phyloP scores from a whole-genome alignment of 108 stramenopile genomes.

The Bacterosira constricta region DNA sequence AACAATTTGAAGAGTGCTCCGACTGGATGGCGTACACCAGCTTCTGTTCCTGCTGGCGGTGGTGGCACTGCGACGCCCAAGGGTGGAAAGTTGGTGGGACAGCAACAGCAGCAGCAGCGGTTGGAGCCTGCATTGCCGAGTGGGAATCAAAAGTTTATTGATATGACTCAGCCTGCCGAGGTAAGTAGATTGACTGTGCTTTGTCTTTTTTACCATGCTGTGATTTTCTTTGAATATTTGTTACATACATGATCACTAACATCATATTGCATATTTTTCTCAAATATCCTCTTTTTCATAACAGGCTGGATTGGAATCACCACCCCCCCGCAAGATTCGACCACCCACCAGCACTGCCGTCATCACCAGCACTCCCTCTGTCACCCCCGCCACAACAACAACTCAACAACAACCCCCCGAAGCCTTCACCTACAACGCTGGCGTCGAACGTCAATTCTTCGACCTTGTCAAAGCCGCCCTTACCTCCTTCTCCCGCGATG shows the following conservation, averaged over 20 bases:
- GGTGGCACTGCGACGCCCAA: not conserved
- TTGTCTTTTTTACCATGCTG: not conserved
- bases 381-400: not conserved
- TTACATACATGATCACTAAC: not conserved
- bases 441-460: constrained; percentile 92
- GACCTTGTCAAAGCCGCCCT: constrained; percentile 85
- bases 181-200: constrained; percentile 14
- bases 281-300: not conserved
- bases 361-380: too few relatives aligned
- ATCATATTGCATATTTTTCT: too few relatives aligned
- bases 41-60: not conserved
- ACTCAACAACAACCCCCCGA: constrained; percentile 59
- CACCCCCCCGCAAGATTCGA: constrained; percentile 5
- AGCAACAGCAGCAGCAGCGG: not conserved
- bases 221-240: not conserved
- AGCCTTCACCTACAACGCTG: constrained; percentile 80
- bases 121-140: constrained; percentile 23
- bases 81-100: constrained; percentile 2
- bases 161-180: constrained; percentile 66
- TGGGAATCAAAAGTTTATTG: constrained; percentile 59
- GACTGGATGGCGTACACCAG: constrained; percentile 48
- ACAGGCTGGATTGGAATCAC: constrained; percentile 3
- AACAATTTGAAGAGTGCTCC: constrained; percentile 27
- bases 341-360: constrained; percentile 2
- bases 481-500: constrained; percentile 81